Percentiles rank a stretch among this genome's conserved stretches.
Conservation (phyloP, 805 yeast species). For the Pichia scutulata region DNA sequence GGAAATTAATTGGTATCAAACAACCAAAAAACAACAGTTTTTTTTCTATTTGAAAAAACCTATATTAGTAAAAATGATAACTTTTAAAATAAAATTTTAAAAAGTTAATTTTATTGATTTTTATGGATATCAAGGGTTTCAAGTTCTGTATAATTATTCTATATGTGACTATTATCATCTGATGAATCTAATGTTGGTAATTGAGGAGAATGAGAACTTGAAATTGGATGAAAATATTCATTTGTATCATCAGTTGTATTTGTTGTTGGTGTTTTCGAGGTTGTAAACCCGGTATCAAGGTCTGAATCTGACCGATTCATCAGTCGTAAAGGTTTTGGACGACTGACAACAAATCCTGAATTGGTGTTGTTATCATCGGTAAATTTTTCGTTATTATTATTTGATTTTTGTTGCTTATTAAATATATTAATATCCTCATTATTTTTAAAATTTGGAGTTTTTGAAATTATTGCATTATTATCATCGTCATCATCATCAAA, state of each 20-base stretch:
- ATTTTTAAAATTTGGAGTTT: conserved; percentile 4
- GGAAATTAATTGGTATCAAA: neutral
- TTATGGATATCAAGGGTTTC: neutral
- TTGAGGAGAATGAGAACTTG: neutral
- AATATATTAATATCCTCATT: neutral
- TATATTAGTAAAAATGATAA: neutral
- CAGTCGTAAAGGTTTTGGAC: conserved; percentile 25
- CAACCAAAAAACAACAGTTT: no score
- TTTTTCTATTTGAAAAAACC: no score
- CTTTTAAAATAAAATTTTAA: neutral
- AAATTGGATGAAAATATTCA: neutral
- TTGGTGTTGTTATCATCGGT: neutral
- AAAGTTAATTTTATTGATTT: neutral
- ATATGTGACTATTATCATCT: neutral
- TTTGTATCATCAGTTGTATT: neutral
- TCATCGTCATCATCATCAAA: conserved; percentile 18
- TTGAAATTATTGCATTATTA: neutral
- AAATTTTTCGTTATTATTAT: neutral
- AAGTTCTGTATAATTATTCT: neutral
- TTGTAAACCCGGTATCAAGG: neutral
- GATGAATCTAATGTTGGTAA: neutral
- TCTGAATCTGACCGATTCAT: conserved; percentile 3
- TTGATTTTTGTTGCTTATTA: neutral
- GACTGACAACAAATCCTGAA: conserved; percentile 26
- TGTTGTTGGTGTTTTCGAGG: neutral